These are phyloP conservation scores for Cladosporium sphaerospermum DNA, from an alignment of 2,329 filamentous ascomycete species.

Conservation along the genomic window DNA sequence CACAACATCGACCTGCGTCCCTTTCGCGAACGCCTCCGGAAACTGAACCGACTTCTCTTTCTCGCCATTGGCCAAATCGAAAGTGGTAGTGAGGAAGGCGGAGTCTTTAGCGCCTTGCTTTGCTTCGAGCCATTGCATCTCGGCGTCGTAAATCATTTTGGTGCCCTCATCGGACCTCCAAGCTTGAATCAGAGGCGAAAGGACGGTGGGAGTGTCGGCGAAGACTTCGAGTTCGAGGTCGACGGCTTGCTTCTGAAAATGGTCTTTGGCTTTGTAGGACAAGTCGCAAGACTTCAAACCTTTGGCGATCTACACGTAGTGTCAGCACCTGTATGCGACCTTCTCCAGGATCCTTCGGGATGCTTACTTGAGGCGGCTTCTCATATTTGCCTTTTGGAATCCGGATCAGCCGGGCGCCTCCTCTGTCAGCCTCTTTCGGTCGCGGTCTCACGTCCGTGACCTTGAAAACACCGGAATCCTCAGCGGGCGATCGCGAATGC, in stretches of 20 bases:
- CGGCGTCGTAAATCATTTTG: constrained; percentile 11
- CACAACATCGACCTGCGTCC: constrained; percentile 5
- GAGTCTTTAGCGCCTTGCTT: constrained; percentile 9
- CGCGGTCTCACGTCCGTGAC: constrained; percentile 6
- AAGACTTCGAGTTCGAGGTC: constrained; percentile 9
- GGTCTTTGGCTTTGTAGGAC: constrained; percentile 4
- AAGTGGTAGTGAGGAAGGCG: constrained; percentile 4
- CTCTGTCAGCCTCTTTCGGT: constrained; percentile 8
- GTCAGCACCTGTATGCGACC: not conserved
- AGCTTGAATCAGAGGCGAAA: constrained; percentile 8
- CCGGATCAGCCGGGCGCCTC: constrained; percentile 1
- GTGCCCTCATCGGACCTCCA: constrained; percentile 11
- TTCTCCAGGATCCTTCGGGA: not conserved
- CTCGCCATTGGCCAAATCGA: constrained; percentile 8
- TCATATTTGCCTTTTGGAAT: constrained; percentile 11
- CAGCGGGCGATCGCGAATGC: constrained; percentile 6
- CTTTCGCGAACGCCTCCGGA: constrained; percentile 8
- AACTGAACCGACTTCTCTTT: constrained; percentile 10
- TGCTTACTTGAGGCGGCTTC: constrained; percentile 7
- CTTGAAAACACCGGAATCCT: constrained; percentile 10
- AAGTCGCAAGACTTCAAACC: constrained; percentile 10
- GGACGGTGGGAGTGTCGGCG: constrained; percentile 2
- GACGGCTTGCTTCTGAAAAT: constrained; percentile 9
- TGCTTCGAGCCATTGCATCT: constrained; percentile 10
- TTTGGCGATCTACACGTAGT: constrained; percentile 3